Evolutionary conservation across 1,284 basidiomycete genomes (phyloP).

Genomic region (Schizophyllum commune): DNA sequence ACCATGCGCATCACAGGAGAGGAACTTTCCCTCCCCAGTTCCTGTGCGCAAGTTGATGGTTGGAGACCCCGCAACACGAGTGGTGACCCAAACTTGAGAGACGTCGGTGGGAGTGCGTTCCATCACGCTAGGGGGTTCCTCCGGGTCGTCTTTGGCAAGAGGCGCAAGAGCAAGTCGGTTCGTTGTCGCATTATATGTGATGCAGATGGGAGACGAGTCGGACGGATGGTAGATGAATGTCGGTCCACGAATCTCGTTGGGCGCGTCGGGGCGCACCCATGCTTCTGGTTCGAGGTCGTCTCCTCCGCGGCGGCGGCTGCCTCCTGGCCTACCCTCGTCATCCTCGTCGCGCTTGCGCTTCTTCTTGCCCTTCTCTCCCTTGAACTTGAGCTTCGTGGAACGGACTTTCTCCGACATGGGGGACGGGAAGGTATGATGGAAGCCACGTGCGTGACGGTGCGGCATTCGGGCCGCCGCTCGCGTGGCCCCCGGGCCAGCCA

Average conservation of each 20-base stretch:
- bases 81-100: constrained; percentile 81
- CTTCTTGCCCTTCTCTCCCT: constrained; percentile 78
- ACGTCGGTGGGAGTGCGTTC: constrained; percentile 71
- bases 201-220: constrained; percentile 62
- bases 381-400: constrained; percentile 74
- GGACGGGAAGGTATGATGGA: not conserved
- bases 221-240: constrained; percentile 76
- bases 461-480: not conserved
- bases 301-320: constrained; percentile 41
- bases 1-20: constrained; percentile 79
- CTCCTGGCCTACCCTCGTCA: constrained; percentile 35
- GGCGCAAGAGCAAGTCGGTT: constrained; percentile 52
- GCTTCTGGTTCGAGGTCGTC: constrained; percentile 61
- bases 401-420: constrained; percentile 38
- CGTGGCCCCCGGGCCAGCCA: not conserved
- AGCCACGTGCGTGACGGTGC: not conserved
- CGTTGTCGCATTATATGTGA: constrained; percentile 74
- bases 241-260: constrained; percentile 73
- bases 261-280: constrained; percentile 70
- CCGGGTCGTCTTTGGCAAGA: constrained; percentile 32
- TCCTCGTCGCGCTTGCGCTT: constrained; percentile 65
- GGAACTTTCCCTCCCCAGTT: constrained; percentile 79
- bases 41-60: constrained; percentile 80
- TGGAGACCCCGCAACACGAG: constrained; percentile 70
- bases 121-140: constrained; percentile 36